Evolutionary conservation across 225 moss, liverwort and hornwort genomes (phyloP).

Genomic region (Bryum argenteum): DNA sequence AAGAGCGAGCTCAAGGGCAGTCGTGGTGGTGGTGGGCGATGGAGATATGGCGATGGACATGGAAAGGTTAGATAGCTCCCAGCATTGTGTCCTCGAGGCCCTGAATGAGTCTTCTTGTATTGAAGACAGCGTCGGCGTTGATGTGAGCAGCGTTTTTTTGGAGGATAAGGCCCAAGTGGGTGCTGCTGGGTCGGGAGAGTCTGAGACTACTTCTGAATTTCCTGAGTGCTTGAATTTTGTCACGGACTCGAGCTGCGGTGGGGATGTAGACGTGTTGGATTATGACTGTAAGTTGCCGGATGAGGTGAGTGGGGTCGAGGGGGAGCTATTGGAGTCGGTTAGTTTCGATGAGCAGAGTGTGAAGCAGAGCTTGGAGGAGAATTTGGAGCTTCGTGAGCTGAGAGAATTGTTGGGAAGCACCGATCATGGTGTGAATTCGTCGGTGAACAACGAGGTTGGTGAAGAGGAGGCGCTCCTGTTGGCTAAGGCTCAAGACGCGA

Average conservation of each 20-base stretch:
- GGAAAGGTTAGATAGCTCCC: conserved; percentile 45
- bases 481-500: conserved; percentile 74
- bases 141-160: background rate
- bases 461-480: conserved; percentile 90
- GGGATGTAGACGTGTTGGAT: conserved; percentile 37
- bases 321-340: conserved; percentile 19
- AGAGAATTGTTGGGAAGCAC: conserved; percentile 43
- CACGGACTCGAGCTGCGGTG: conserved; percentile 40
- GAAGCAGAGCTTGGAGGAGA: conserved; percentile 33
- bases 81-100: conserved; percentile 36
- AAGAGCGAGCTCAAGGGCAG: conserved; percentile 14
- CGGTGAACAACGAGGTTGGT: conserved; percentile 59
- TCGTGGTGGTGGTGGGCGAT: conserved; percentile 56
- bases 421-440: conserved; percentile 36
- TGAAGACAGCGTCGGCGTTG: conserved; percentile 5
- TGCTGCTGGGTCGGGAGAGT: background rate
- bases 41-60: conserved; percentile 70
- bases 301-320: conserved; percentile 27
- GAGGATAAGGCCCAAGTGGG: background rate
- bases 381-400: conserved; percentile 45
- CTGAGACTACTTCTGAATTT: background rate
- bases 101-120: conserved; percentile 24
- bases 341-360: conserved; percentile 22
- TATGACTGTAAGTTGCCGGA: conserved; percentile 40
- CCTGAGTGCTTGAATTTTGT: conserved; percentile 45